A percentile compares a stretch with the other conserved stretches of the same genome.
Conservation (phyloP, 768 basidiomycete genomes). For the Tubosaeta brunneosetosa region DNA sequence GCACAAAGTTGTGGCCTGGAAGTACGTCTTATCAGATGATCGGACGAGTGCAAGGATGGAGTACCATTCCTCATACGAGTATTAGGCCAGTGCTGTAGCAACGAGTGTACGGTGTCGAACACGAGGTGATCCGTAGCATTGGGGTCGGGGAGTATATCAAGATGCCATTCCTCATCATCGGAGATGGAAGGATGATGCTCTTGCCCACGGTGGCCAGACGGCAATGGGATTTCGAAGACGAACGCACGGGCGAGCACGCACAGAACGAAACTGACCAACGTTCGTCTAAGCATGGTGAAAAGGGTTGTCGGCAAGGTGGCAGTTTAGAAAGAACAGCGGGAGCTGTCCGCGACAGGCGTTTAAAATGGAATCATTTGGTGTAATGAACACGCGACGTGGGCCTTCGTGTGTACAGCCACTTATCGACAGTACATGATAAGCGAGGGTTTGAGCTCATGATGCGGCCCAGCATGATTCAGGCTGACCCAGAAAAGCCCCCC, state of each 20-base stretch:
- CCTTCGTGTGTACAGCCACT: too few relatives aligned
- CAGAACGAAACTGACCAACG: not conserved
- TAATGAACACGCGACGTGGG: too few relatives aligned
- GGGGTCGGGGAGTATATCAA: not conserved
- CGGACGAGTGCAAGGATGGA: too few relatives aligned
- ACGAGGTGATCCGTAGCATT: not conserved
- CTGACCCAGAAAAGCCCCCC: too few relatives aligned
- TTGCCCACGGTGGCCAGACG: not conserved
- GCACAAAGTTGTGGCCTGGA: too few relatives aligned
- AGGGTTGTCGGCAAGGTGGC: not conserved
- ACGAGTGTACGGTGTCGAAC: not conserved
- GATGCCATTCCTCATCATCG: not conserved
- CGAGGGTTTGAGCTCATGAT: too few relatives aligned
- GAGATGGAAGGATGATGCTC: not conserved
- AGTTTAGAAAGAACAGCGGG: too few relatives aligned
- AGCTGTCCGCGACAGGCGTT: too few relatives aligned
- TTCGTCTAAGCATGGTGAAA: not conserved
- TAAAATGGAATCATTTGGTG: too few relatives aligned
- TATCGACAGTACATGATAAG: too few relatives aligned
- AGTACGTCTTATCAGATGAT: too few relatives aligned
- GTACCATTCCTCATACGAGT: not conserved
- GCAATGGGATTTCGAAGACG: not conserved
- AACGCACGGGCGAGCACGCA: not conserved
- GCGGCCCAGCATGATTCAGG: too few relatives aligned
- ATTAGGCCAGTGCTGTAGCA: not conserved